Conservation (phyloP, 257 asterid species). For the Fraxinus cuspidata region DNA sequence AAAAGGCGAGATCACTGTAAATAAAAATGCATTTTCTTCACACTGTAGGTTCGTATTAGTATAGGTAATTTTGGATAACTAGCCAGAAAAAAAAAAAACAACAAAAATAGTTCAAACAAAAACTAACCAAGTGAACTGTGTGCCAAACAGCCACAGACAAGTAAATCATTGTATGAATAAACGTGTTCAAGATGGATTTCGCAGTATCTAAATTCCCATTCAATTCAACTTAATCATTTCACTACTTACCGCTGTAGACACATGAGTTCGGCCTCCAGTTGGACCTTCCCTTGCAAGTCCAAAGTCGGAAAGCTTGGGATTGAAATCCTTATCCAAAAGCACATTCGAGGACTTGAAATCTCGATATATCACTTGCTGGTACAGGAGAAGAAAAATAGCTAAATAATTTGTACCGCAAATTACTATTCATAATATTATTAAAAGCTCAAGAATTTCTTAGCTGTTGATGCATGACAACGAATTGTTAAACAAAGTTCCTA, state of each 20-base stretch:
- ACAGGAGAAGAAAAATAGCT: slow-evolving; percentile 7
- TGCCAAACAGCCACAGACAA: neutral
- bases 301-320: slow-evolving; percentile 81
- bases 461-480: neutral
- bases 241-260: slow-evolving; percentile 81
- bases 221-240: slow-evolving; percentile 14
- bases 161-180: neutral
- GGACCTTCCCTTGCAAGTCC: slow-evolving; percentile 99
- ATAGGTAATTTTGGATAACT: no score
- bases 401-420: neutral
- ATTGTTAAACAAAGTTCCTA: neutral
- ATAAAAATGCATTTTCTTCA: neutral
- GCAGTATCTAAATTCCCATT: neutral
- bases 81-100: no score
- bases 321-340: slow-evolving; percentile 76
- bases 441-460: slow-evolving; percentile 7
- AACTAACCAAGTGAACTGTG: neutral
- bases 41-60: no score
- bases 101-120: neutral
- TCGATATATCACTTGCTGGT: slow-evolving; percentile 74
- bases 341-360: slow-evolving; percentile 90
- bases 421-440: neutral
- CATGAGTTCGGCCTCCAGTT: slow-evolving; percentile 68
- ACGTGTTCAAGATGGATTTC: no score
- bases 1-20: neutral